Evolutionary conservation across 1,284 basidiomycete species (phyloP).

Genomic region (Malassezia sp.): DNA sequence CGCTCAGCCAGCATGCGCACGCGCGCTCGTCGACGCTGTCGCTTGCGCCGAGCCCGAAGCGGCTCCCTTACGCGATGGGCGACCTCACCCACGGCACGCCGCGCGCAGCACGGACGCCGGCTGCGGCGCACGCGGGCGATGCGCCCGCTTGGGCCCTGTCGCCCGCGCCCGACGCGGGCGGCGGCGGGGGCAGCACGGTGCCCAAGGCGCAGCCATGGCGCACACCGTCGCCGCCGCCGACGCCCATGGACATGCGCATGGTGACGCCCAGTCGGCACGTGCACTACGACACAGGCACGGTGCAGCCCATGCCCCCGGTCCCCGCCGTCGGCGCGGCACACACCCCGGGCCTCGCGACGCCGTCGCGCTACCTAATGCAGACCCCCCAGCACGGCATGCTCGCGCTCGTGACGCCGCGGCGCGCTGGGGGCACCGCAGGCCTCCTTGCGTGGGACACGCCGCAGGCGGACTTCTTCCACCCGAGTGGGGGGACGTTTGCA

Average conservation of each 20-base stretch:
- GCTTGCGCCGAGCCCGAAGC: constrained; percentile 13
- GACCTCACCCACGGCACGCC: no score
- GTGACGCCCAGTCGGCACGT: constrained; percentile 13
- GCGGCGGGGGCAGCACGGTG: background rate
- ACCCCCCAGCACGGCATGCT: constrained; percentile 3
- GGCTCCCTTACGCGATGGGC: background rate
- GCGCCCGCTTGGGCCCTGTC: no score
- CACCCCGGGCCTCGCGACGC: constrained; percentile 6
- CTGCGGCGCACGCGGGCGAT: no score
- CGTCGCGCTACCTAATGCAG: constrained; percentile 8
- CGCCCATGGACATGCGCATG: constrained; percentile 1
- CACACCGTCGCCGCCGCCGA: constrained; percentile 12
- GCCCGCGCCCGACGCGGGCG: no score
- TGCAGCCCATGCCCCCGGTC: background rate
- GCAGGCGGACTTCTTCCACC: no score
- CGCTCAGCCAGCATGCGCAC: background rate
- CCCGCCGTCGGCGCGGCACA: no score
- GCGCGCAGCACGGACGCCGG: no score
- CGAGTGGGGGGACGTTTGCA: no score
- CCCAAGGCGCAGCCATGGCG: no score
- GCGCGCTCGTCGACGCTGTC: constrained; percentile 8
- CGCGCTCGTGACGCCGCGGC: no score
- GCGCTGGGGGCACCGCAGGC: no score
- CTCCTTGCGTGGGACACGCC: background rate
- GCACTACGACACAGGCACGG: background rate